Evolutionary conservation across 768 basidiomycete species (phyloP).

Genomic region (Mycena floridula): DNA sequence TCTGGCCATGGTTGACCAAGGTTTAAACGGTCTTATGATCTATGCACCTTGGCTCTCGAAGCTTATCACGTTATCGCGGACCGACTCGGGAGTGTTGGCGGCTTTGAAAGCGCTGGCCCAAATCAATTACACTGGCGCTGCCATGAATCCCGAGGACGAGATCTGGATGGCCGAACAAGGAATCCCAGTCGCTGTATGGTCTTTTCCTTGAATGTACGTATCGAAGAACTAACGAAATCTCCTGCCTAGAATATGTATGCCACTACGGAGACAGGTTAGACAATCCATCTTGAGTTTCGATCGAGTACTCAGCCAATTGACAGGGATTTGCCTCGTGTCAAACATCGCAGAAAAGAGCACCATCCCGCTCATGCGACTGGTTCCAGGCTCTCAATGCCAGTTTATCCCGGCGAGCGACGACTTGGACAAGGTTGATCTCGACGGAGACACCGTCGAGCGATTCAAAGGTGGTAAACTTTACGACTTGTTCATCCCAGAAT

Average conservation of each 20-base stretch:
- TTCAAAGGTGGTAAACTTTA: background rate
- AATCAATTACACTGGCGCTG: constrained; percentile 12
- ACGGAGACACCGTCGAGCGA: background rate
- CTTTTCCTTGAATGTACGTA: no score
- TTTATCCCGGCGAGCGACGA: background rate
- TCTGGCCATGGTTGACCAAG: background rate
- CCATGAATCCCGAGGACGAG: constrained; percentile 12
- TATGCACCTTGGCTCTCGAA: constrained; percentile 14
- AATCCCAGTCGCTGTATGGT: constrained; percentile 9
- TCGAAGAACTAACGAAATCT: no score
- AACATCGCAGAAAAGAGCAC: background rate
- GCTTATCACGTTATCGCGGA: constrained; percentile 9
- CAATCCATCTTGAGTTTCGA: no score
- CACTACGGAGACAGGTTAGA: background rate
- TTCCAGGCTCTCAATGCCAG: background rate
- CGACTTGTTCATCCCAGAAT: background rate
- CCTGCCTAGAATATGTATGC: background rate
- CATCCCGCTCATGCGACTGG: background rate
- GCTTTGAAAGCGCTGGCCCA: constrained; percentile 11
- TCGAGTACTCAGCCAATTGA: no score
- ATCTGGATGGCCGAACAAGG: constrained; percentile 12
- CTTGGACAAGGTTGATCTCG: background rate
- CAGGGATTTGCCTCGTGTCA: background rate
- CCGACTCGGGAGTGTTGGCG: constrained; percentile 4
- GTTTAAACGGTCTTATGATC: constrained; percentile 6